phyloP scores from a whole-genome alignment of 805 yeast species.

The Kuraishia piskuri region DNA sequence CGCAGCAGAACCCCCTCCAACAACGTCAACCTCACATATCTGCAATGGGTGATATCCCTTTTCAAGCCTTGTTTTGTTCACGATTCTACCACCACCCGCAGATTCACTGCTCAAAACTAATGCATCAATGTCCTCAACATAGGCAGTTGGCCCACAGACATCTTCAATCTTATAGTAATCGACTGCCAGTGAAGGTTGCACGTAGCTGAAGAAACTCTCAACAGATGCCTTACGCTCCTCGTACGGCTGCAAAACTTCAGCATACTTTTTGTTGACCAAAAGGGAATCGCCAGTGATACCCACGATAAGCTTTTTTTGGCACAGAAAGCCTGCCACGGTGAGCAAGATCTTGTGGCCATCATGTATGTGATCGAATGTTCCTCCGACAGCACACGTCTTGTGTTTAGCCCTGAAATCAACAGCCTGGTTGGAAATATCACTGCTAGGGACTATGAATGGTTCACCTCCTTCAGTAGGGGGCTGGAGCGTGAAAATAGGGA shows the following conservation, averaged over 20 bases:
- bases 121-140: slow-evolving; percentile 63
- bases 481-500: background rate
- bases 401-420: slow-evolving; percentile 15
- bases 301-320: slow-evolving; percentile 49
- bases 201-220: slow-evolving; percentile 34
- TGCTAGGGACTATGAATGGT: background rate
- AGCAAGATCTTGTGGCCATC: slow-evolving; percentile 89
- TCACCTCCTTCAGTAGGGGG: background rate
- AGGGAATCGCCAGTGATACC: slow-evolving; percentile 80
- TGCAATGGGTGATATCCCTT: slow-evolving; percentile 44
- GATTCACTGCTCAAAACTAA: slow-evolving; percentile 81
- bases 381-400: slow-evolving; percentile 66
- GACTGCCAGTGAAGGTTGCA: slow-evolving; percentile 36
- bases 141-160: slow-evolving; percentile 91
- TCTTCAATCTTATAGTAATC: slow-evolving; percentile 65
- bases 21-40: slow-evolving; percentile 48
- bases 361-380: slow-evolving; percentile 94
- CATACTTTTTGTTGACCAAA: slow-evolving; percentile 65
- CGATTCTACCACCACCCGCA: slow-evolving; percentile 57
- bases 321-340: slow-evolving; percentile 59
- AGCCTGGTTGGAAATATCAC: background rate
- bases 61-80: slow-evolving; percentile 56
- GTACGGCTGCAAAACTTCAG: slow-evolving; percentile 54
- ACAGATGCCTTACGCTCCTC: slow-evolving; percentile 41
- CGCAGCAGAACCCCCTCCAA: slow-evolving; percentile 38